phyloP scores from a whole-genome alignment of 495 filamentous ascomycete genomes.

The Penicillium manginii region DNA sequence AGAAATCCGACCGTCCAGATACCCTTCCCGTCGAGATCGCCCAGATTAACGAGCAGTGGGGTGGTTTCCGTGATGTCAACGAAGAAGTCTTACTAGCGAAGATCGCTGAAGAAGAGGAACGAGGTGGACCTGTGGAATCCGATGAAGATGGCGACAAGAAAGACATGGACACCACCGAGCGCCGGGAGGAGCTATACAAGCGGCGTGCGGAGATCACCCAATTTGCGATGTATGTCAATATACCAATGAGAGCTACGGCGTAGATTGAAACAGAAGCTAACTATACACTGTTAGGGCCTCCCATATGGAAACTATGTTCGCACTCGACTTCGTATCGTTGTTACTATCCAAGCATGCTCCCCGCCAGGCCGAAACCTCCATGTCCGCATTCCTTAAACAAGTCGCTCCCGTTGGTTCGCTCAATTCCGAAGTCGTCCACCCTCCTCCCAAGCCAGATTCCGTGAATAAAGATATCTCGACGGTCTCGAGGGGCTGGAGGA shows the following conservation, averaged over 20 bases:
- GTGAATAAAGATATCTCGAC: constrained; percentile 55
- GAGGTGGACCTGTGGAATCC: constrained; percentile 40
- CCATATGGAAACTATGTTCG: constrained; percentile 65
- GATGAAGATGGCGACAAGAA: constrained; percentile 35
- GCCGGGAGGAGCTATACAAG: constrained; percentile 47
- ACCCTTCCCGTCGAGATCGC: constrained; percentile 70
- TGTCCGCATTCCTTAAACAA: constrained; percentile 70
- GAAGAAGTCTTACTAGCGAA: constrained; percentile 63
- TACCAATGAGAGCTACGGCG: neutral
- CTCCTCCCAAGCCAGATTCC: constrained; percentile 55
- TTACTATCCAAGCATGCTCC: constrained; percentile 77
- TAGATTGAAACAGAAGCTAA: constrained; percentile 12
- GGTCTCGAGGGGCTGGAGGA: constrained; percentile 76
- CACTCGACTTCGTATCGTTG: constrained; percentile 84
- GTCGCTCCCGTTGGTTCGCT: constrained; percentile 73
- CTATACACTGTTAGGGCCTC: constrained; percentile 47
- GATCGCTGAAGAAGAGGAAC: constrained; percentile 55
- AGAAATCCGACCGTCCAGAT: constrained; percentile 57
- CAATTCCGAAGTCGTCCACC: constrained; percentile 70
- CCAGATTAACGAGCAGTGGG: constrained; percentile 74
- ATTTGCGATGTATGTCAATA: constrained; percentile 42
- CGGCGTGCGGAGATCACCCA: constrained; percentile 48
- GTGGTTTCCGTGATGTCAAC: constrained; percentile 71
- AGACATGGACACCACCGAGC: constrained; percentile 44
- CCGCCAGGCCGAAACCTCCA: constrained; percentile 64